These are phyloP conservation scores for Dacryopinax primogenitus DNA, from an alignment of 768 basidiomycete species.

Conservation along the genomic window DNA sequence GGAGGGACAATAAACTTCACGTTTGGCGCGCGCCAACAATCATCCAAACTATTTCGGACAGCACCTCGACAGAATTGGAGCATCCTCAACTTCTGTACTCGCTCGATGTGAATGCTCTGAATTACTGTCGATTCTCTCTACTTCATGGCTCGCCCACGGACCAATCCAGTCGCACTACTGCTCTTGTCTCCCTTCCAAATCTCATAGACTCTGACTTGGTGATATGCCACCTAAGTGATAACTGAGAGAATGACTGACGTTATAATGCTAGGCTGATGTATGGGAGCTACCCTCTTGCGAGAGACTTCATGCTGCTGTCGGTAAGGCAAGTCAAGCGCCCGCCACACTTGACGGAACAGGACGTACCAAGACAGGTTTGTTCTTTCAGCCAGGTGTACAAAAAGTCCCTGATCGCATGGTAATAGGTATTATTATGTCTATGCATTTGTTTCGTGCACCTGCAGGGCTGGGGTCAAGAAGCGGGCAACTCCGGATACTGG, in stretches of 20 bases:
- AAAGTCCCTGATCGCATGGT: no score
- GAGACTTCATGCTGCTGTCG: constrained; percentile 75
- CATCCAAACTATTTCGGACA: constrained; percentile 34
- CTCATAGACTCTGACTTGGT: constrained; percentile 78
- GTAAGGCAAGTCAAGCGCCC: constrained; percentile 33
- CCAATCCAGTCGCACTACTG: constrained; percentile 20
- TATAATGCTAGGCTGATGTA: constrained; percentile 56
- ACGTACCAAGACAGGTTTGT: constrained; percentile 43
- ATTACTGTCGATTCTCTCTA: constrained; percentile 83
- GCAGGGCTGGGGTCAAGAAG: background rate
- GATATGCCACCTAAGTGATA: constrained; percentile 13
- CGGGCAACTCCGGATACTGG: constrained; percentile 42
- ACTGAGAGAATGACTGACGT: background rate
- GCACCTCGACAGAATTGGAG: constrained; percentile 41
- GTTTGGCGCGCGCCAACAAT: constrained; percentile 50
- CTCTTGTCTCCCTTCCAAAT: constrained; percentile 71
- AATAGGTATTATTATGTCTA: constrained; percentile 78
- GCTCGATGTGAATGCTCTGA: constrained; percentile 83
- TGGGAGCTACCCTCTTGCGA: constrained; percentile 60
- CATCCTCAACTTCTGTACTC: constrained; percentile 46
- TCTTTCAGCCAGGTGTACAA: no score
- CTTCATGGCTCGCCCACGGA: constrained; percentile 25
- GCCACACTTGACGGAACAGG: constrained; percentile 35
- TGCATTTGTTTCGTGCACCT: constrained; percentile 45
- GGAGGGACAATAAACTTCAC: constrained; percentile 74